Evolutionary conservation across 768 basidiomycete species (phyloP), one percentile per base, ranked within the genome.

Genomic region (Tulasnella sp.): DNA sequence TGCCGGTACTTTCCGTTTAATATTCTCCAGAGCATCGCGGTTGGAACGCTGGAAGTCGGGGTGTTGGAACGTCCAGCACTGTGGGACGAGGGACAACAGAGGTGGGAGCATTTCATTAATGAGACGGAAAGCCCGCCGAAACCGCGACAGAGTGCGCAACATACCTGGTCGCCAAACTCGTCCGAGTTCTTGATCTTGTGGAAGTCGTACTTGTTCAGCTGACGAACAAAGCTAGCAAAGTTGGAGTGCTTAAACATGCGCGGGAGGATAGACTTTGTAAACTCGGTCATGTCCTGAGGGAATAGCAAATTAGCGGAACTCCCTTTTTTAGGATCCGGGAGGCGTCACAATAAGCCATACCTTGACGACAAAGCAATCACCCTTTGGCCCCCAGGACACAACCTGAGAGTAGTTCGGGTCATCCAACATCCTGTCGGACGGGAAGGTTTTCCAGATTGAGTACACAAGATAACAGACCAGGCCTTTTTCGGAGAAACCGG

Each of bases 161-260:
- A 80, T 82, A 88, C 87, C 81, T 90, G 89, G 81, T 91, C 90
- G 78, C 90, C 90, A 79, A 88, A 94, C 82, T 94, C 94, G 81
- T 96, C 95, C 2, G 91, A 91, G 83, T 94, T 95, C 85, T 96
- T 97, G 81, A 96, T 91, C 88, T 97, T 97, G 88, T 97, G 96
- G 82, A 97, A 97, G 86, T 97, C 96, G 84, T 97, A 97, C 85
- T 97, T 97, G 88, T 97, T 97, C 44, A 97, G 88, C 85, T 97
- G 96, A 14, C 95, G 90, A 7, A 97, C 96, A 84, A 97, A 97
- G 77, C 89, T 91, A 40, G 95, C 95, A 85, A 97, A 97, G 84
- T 97, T 97, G 9, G 93, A 95, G 84, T 97, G 95, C 85, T 97
- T 96, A 90, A 97, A 97, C 88, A 96, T 91, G 48, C 93, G 92